Evolutionary conservation across 2,329 filamentous ascomycete species (phyloP).

Genomic region (Aquanectria penicillioides): DNA sequence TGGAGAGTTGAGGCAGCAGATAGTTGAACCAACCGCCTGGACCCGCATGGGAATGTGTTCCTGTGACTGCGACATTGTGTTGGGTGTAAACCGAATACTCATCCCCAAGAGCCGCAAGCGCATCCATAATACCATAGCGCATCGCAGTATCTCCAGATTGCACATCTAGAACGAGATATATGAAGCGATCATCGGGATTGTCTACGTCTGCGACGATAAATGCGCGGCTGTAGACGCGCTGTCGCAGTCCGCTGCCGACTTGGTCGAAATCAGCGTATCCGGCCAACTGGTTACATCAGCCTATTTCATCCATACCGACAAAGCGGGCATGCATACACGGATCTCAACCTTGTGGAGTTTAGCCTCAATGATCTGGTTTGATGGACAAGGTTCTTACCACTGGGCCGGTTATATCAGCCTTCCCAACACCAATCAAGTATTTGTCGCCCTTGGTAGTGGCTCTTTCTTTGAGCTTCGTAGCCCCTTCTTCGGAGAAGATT

Average conservation of each 20-base stretch:
- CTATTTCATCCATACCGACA: conserved; percentile 71
- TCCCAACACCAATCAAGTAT: conserved; percentile 66
- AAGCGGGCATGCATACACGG: not conserved
- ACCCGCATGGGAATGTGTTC: conserved; percentile 92
- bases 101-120: conserved; percentile 72
- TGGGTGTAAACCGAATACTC: conserved; percentile 80
- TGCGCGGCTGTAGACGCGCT: conserved; percentile 87
- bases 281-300: not conserved
- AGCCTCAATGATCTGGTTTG: not conserved
- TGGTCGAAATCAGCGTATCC: conserved; percentile 81
- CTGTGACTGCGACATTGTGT: conserved; percentile 87
- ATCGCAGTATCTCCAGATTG: conserved; percentile 91
- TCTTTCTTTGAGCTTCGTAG: not conserved
- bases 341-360: conserved; percentile 75
- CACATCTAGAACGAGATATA: conserved; percentile 89
- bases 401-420: conserved; percentile 72
- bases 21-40: conserved; percentile 96
- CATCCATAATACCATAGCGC: conserved; percentile 85
- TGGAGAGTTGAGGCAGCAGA: conserved; percentile 89
- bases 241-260: conserved; percentile 83
- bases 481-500: not conserved
- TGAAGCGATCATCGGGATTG: conserved; percentile 75
- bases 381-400: conserved; percentile 63
- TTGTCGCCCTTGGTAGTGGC: conserved; percentile 39
- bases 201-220: conserved; percentile 83